Percentiles rank a stretch among this genome's conserved stretches.
These are phyloP conservation scores for Chlamydomonas eustigma DNA, from an alignment of 139 green algal genomes.

Conservation along the genomic window DNA sequence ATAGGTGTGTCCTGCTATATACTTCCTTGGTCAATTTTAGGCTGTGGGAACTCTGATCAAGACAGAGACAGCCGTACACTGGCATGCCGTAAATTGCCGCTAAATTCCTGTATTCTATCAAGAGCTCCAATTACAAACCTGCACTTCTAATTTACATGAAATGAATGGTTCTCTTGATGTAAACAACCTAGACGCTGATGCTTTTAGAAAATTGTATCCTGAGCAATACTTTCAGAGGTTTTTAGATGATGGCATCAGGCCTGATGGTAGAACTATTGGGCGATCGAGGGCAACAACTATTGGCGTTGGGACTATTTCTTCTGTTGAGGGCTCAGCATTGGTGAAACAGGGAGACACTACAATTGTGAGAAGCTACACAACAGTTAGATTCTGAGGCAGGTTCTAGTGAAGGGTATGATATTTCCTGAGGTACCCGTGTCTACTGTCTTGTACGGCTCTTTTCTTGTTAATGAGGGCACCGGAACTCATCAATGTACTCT, in stretches of 20 bases:
- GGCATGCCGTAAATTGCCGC: not conserved
- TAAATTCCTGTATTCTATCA: not conserved
- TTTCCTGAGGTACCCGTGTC: too few species aligned
- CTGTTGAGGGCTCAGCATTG: conserved; percentile 63
- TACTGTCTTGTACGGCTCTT: not conserved
- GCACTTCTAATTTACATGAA: not conserved
- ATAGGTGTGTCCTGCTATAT: too few species aligned
- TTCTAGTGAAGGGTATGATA: not conserved
- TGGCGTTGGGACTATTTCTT: conserved; percentile 46
- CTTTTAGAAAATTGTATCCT: not conserved
- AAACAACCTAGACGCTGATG: not conserved
- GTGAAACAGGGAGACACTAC: conserved; percentile 64
- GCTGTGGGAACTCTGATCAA: too few species aligned
- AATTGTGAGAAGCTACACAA: conserved; percentile 7
- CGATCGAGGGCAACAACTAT: conserved; percentile 48
- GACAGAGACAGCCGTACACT: not conserved
- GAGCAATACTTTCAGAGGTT: conserved; percentile 33
- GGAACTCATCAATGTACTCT: not conserved
- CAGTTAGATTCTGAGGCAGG: not conserved
- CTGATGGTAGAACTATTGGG: conserved; percentile 62
- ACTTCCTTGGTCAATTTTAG: too few species aligned
- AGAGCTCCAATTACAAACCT: not conserved
- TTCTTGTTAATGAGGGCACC: not conserved
- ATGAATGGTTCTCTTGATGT: not conserved
- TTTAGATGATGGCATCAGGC: conserved; percentile 50